Percentiles rank a stretch among this genome's conserved stretches.
These are phyloP conservation scores for Phytopythium aichiense DNA, from an alignment of 352 stramenopile genomes.

Conservation along the genomic window DNA sequence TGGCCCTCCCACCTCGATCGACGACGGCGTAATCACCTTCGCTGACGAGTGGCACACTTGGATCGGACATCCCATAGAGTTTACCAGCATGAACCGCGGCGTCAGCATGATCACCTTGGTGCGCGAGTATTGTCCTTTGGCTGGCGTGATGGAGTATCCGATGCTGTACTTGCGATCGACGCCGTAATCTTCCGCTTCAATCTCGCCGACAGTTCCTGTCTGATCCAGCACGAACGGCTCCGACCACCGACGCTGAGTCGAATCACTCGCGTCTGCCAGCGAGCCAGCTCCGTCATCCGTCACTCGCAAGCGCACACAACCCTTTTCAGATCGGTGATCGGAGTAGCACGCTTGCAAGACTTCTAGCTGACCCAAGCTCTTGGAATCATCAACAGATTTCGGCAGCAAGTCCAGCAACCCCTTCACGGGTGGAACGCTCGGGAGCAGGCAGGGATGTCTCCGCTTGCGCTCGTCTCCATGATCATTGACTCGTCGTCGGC, in stretches of 20 bases:
- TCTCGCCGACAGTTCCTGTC: conserved; percentile 66
- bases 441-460: conserved; percentile 65
- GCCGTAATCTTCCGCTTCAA: conserved; percentile 63
- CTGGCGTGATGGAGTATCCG: conserved; percentile 74
- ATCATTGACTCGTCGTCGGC: conserved; percentile 11
- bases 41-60: conserved; percentile 80
- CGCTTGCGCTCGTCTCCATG: conserved; percentile 41
- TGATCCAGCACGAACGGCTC: conserved; percentile 68
- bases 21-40: conserved; percentile 41
- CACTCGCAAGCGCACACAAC: conserved; percentile 71
- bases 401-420: conserved; percentile 79
- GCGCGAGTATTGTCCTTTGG: conserved; percentile 72
- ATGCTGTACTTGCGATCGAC: conserved; percentile 71
- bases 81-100: conserved; percentile 82
- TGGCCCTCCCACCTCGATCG: conserved; percentile 31
- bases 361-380: conserved; percentile 57
- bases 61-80: conserved; percentile 60
- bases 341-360: conserved; percentile 84
- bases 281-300: conserved; percentile 40
- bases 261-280: conserved; percentile 35
- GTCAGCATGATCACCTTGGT: conserved; percentile 88
- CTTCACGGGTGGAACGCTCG: conserved; percentile 77
- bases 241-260: conserved; percentile 65
- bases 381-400: conserved; percentile 59
- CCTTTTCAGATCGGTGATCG: conserved; percentile 53